Base-by-base conservation (phyloP, 352 stramenopile species). In the Blastocystis sp. region DNA sequence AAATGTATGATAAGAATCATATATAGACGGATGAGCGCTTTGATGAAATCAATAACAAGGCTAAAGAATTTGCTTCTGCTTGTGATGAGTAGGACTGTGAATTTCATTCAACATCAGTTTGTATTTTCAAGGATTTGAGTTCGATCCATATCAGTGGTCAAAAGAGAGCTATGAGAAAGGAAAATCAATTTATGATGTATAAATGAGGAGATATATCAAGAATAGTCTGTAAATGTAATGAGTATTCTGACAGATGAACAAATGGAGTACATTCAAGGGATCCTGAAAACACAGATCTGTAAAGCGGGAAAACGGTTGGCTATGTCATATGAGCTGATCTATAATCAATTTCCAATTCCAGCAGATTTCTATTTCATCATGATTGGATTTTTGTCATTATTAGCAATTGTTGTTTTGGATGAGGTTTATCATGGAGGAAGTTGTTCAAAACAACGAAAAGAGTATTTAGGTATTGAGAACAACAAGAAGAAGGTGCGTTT, bases 401-500 rank as follows among this genome's bases (percentile, higher is more conserved):
- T 80, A 6, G 21, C n/a, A 4, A 54, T 80, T 39, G 69, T 80
- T 12, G 43, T 80, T 5, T 24, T 80, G 14, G 69, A 80, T 63
- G 69, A 80, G 69, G 35, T 80, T 16, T 80, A 80, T 54, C n/a
- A 80, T 43, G 69, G 69, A 42, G 49, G 69, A 6, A 80, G 69
- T 42, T 80, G 69, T 54, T 80, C 69, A 52, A 80, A 80, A n/a
- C 69, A 80, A 39, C 58, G 69, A 19, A 80, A 54, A 42, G 69
- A 80, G 27, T 80, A 80, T 39, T 21, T 59, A 19, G 69, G 69
- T n/a, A 80, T 80, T 49, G 69, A 80, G 7, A 80, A 43, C 43
- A 80, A 80, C 51, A 80, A 63, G 69, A 80, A 80, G 43, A 80
- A 80, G 43, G 69, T 80, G 43, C 58, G 61, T 35, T 80, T 80